A percentile compares a stretch with the other conserved stretches of the same genome.
Conservation (phyloP, 2,329 filamentous ascomycete genomes). For the Tolypocladium guangdongense region DNA sequence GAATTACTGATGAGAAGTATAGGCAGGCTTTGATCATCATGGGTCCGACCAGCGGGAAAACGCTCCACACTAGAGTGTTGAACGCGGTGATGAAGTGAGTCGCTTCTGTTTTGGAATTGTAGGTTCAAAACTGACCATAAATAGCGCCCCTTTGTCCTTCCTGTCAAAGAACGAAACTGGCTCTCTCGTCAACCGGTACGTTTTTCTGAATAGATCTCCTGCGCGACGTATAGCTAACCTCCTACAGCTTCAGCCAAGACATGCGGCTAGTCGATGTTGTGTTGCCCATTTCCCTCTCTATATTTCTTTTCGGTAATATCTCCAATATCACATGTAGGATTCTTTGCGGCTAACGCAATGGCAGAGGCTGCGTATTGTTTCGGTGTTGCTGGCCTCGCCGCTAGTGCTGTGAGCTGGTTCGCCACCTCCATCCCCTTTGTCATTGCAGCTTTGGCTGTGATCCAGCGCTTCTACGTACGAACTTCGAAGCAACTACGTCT, state of each 20-base stretch:
- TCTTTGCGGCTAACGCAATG: no score
- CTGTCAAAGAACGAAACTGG: slow-evolving; percentile 16
- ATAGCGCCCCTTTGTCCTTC: slow-evolving; percentile 16
- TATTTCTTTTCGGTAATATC: slow-evolving; percentile 18
- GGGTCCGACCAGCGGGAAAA: slow-evolving; percentile 13
- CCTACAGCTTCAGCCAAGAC: slow-evolving; percentile 28
- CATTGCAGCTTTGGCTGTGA: slow-evolving; percentile 26
- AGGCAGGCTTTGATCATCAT: slow-evolving; percentile 15
- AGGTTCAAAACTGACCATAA: no score
- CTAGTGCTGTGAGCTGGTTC: slow-evolving; percentile 31
- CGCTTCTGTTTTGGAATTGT: no score
- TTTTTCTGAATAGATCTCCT: no score
- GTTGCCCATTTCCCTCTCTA: slow-evolving; percentile 17
- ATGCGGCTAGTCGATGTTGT: slow-evolving; percentile 28
- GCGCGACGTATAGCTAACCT: slow-evolving; percentile 7
- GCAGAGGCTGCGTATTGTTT: slow-evolving; percentile 24
- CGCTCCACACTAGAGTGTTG: slow-evolving; percentile 13
- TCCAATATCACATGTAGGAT: no score
- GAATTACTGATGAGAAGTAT: no score
- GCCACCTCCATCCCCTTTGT: slow-evolving; percentile 34
- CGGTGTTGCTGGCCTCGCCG: slow-evolving; percentile 31
- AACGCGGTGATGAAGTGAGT: slow-evolving; percentile 14
- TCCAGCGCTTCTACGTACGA: slow-evolving; percentile 42
- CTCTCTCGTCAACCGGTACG: slow-evolving; percentile 16
- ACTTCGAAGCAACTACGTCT: slow-evolving; percentile 24